Conservation (phyloP, 1,139 yeast species). For the Magnusiomyces paraingens region DNA sequence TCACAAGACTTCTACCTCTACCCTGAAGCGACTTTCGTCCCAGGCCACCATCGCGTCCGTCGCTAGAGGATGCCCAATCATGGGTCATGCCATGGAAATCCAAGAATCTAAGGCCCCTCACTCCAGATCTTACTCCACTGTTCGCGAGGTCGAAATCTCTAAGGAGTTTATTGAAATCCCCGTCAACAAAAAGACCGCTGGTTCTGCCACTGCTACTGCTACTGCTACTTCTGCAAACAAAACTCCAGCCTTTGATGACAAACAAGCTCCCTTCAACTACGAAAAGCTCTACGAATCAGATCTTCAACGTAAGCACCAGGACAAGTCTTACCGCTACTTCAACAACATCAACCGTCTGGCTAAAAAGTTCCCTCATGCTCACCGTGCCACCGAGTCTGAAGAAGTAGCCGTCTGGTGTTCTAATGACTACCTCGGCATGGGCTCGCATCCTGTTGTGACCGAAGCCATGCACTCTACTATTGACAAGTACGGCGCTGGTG, state of each 20-base stretch:
- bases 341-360: constrained; percentile 96
- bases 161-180: constrained; percentile 16
- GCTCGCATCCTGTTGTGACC: constrained; percentile 66
- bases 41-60: constrained; percentile 42
- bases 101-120: constrained; percentile 23
- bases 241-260: constrained; percentile 28
- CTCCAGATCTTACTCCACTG: constrained; percentile 19
- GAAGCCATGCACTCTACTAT: constrained; percentile 72
- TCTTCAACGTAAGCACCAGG: constrained; percentile 65
- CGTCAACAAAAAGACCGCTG: constrained; percentile 7
- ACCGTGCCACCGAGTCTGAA: constrained; percentile 61
- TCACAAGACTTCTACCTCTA: constrained; percentile 53
- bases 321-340: constrained; percentile 90
- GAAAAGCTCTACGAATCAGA: constrained; percentile 56
- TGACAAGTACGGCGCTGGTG: constrained; percentile 93
- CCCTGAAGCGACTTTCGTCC: constrained; percentile 37
- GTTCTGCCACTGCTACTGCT: constrained; percentile 14
- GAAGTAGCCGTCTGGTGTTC: constrained; percentile 99
- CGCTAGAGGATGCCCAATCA: constrained; percentile 80
- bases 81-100: constrained; percentile 65
- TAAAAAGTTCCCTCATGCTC: constrained; percentile 88
- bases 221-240: constrained; percentile 25
- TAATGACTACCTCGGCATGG: constrained; percentile 94
- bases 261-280: constrained; percentile 53
- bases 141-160: constrained; percentile 10